Conservation (phyloP, 805 yeast species). For the Metschnikowia vanudenii region DNA sequence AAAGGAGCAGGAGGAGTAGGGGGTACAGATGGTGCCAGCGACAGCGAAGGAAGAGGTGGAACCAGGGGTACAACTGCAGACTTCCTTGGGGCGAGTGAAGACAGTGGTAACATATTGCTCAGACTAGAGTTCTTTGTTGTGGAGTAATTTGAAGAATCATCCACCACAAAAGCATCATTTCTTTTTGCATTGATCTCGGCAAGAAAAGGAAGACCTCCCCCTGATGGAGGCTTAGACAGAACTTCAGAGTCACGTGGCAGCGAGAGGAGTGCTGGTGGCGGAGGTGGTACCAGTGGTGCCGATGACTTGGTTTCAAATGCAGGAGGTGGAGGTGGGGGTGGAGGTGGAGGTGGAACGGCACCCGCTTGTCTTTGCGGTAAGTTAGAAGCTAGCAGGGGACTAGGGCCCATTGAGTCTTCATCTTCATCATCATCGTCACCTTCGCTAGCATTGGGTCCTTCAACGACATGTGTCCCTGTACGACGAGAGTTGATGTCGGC, state of each 20-base stretch:
- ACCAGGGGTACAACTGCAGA: conserved; percentile 16
- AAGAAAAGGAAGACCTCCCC: conserved; percentile 48
- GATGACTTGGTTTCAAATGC: conserved; percentile 13
- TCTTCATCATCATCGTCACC: not conserved
- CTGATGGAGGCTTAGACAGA: conserved; percentile 23
- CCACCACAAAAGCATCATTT: conserved; percentile 47
- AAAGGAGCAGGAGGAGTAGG: conserved; percentile 18
- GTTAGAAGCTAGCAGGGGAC: not conserved
- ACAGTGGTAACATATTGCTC: conserved; percentile 16
- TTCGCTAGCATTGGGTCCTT: not conserved
- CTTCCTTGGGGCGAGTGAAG: conserved; percentile 11
- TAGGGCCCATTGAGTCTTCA: not conserved
- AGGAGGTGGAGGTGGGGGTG: conserved; percentile 23
- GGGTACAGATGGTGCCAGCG: conserved; percentile 22
- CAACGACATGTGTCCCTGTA: conserved; percentile 9
- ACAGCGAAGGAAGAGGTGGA: conserved; percentile 46
- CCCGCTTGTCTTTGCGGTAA: conserved; percentile 11
- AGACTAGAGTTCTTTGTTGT: conserved; percentile 5
- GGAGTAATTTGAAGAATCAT: conserved; percentile 23
- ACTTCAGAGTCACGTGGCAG: conserved; percentile 13
- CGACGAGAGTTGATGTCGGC: conserved; percentile 19
- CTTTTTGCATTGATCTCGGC: conserved; percentile 51
- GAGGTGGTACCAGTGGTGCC: conserved; percentile 15
- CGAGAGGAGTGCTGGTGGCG: conserved; percentile 27
- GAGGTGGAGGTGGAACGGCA: conserved; percentile 20